Base-by-base conservation (phyloP, 495 filamentous ascomycete species). In the Bacidia rubella region DNA sequence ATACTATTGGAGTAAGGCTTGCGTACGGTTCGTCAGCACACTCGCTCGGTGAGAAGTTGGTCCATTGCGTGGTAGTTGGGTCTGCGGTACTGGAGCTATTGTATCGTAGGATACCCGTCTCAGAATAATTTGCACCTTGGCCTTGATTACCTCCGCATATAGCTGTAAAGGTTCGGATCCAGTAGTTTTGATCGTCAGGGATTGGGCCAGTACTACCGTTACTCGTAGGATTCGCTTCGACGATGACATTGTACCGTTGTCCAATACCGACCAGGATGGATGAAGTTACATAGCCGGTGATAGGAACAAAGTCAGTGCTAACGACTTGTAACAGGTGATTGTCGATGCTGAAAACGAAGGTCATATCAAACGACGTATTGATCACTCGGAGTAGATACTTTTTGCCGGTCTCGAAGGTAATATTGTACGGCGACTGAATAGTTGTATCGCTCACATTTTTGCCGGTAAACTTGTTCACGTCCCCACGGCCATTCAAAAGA, bases 231-330 rank as follows among this genome's bases (percentile, higher is more conserved):
- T 74, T 70, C 15, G 82, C 83, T 42, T 76, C 74, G 43, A 87
- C 74, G 53, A 84, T 77, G 11, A 87, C 69, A 56, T 86, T 77
- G 63, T 82, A 82, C 27, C 85, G 74, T 66, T 87, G 81, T 12
- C 77, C 72, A 63, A 86, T 86, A 26, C 62, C 76, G 48, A 87
- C 69, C 23, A 67, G 59, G 11, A 85, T 54, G 25, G 67, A 66
- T 25, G 54, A 51, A 0, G 71, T 71, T 1, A 54, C 64, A 54
- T 68, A 80, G 0, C 74, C 74, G 46, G 65, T 42, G 45, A 74
- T 74, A 0, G 74, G 69, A 0, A 75, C 72, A 35, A 73, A 68
- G 40, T 77, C 75, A 38, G 59, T 65, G 2, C 64, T 60, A 40
- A 78, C 71, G 9, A 78, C 71, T 17, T 66, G 63, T 1, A 78